Base-by-base conservation (phyloP, 75 land plant genomes). In the Adiantum capillusveneris region DNA sequence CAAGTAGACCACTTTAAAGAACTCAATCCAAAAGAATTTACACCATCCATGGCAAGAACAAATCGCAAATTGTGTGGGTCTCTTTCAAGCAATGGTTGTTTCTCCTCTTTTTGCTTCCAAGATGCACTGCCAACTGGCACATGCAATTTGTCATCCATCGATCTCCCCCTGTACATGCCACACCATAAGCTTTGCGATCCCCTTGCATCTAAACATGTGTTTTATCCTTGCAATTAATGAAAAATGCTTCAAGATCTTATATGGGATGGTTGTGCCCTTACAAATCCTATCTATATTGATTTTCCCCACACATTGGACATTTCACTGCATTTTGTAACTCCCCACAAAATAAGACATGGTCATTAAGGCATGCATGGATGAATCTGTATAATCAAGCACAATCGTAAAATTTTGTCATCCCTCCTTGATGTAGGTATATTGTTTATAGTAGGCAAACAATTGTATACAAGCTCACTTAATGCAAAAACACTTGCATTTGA, bases 311-410 rank as follows among this genome's bases (percentile, higher is more conserved):
- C 21, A 19, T 52, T n/a, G 62, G 46, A 62, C 78, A 77, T 2
- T 2, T 17, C 0, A 55, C 51, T 0, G 0, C 7, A 11, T 66
- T 24, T 45, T 31, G 21, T n/a, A 52, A 28, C 0, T 73, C 71
- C 12, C 69, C 69, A 48, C 49, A 18, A 57, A 45, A 77, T 7
- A 81, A 25, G 0, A 67, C 56, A 31, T 68, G 77, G 57, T 77
- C 69, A 63, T 75, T 60, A 6, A 9, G 54, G 58, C 69, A 80
- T 1, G 63, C 75, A 72, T 81, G 56, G 17, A 75, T 80, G 11
- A 50, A 64, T 25, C 44, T n/a, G n/a, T 57, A 48, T 80, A 75
- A 14, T 53, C 42, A 0, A 72, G 28, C 0, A 72, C 70, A 29
- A 80, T 25, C 17, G 41, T 60, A 21, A 9, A 0, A 49, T 62